phyloP scores from a whole-genome alignment of 140 eudicot species.

The Anethum foeniculum region DNA sequence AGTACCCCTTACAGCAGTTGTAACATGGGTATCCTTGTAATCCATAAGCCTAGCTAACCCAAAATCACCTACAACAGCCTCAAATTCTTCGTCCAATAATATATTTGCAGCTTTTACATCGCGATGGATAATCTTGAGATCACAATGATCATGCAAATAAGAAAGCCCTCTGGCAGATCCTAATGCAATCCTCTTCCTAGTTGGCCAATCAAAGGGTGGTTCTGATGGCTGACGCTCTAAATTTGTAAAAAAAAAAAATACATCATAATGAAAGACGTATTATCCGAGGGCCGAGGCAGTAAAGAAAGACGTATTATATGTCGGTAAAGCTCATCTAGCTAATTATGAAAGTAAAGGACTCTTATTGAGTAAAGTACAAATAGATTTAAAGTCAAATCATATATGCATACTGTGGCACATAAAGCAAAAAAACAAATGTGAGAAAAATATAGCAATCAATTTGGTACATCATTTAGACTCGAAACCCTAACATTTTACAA shows the following conservation, averaged over 20 bases:
- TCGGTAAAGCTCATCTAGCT: neutral
- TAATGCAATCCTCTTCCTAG: slow-evolving; percentile 16
- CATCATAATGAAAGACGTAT: too few relatives aligned
- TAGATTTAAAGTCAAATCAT: neutral
- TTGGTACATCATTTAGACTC: neutral
- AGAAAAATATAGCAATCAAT: neutral
- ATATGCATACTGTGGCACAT: neutral
- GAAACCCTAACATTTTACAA: neutral
- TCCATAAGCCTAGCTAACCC: slow-evolving; percentile 22
- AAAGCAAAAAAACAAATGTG: neutral
- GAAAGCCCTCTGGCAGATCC: slow-evolving; percentile 18
- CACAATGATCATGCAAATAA: slow-evolving; percentile 21
- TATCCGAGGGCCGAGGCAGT: too few relatives aligned
- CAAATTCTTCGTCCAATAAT: slow-evolving; percentile 20
- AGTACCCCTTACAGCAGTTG: slow-evolving; percentile 19
- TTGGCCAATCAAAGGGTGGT: slow-evolving; percentile 12
- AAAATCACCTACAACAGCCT: slow-evolving; percentile 24
- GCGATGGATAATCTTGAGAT: slow-evolving; percentile 20
- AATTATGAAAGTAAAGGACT: neutral
- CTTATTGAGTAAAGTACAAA: neutral
- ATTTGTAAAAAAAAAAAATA: neutral
- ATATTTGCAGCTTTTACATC: slow-evolving; percentile 23
- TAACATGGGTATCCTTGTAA: slow-evolving; percentile 15
- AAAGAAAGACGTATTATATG: neutral
- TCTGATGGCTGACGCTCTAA: neutral